A percentile compares a stretch with the other conserved stretches of the same genome.
Conservation (phyloP, 192 early-diverging fungal genomes). For the Gigaspora rosea region DNA sequence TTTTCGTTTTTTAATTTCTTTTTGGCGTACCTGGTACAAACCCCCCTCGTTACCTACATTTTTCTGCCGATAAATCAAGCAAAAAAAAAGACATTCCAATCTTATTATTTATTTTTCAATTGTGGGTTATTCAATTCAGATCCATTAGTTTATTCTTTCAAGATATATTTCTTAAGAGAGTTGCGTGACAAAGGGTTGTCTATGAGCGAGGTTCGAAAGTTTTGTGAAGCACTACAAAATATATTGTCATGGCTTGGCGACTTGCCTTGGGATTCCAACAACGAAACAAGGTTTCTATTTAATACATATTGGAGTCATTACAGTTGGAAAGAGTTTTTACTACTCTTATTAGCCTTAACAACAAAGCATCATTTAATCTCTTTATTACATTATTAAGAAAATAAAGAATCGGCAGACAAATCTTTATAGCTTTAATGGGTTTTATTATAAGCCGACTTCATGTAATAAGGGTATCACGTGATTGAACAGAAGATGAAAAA, state of each 20-base stretch:
- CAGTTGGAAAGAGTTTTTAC: constrained; percentile 1
- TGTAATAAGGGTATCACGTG: constrained; percentile 14
- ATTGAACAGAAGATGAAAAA: not conserved
- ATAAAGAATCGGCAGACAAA: not conserved
- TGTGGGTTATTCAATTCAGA: constrained; percentile 15
- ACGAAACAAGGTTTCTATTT: constrained; percentile 20
- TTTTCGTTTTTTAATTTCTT: too few species aligned
- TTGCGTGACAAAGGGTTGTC: constrained; percentile 14
- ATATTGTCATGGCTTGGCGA: constrained; percentile 12
- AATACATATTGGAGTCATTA: constrained; percentile 3
- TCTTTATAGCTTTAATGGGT: constrained; percentile 14
- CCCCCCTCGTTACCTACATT: too few species aligned
- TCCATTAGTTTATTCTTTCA: constrained; percentile 26
- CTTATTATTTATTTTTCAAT: not conserved
- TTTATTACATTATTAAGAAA: not conserved
- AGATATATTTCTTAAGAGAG: constrained; percentile 29
- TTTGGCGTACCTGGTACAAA: too few species aligned
- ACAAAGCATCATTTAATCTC: not conserved
- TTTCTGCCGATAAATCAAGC: not conserved
- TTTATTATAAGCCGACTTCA: constrained; percentile 14
- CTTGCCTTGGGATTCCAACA: constrained; percentile 14
- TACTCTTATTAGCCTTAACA: not conserved
- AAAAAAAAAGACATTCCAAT: not conserved
- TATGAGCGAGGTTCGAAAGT: constrained; percentile 21
- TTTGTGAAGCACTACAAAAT: constrained; percentile 6